These are phyloP conservation scores for Pseudonitzschia multistriata DNA, from an alignment of 108 stramenopile genomes.

Conservation along the genomic window DNA sequence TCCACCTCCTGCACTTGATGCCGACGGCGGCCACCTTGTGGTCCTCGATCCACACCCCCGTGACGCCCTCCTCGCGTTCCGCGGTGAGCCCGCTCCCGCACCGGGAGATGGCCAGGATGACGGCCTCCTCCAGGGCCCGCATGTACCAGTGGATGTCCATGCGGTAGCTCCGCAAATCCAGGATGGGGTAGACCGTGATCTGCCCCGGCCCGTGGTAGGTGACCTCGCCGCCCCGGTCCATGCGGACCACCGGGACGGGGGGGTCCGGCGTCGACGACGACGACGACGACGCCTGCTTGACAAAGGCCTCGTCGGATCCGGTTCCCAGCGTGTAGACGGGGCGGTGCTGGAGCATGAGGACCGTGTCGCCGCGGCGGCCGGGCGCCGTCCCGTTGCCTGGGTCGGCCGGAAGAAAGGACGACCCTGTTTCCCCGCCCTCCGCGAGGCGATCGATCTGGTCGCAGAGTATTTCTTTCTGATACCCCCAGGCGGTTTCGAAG, in stretches of 20 bases:
- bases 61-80: slow-evolving; percentile 52
- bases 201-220: slow-evolving; percentile 99
- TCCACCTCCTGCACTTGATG: slow-evolving; percentile 88
- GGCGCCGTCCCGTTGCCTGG: background rate
- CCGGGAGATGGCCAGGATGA: slow-evolving; percentile 64
- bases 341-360: slow-evolving; percentile 73
- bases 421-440: background rate
- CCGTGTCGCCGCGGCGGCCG: slow-evolving; percentile 44
- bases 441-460: slow-evolving; percentile 45
- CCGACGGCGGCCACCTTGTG: slow-evolving; percentile 93
- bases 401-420: slow-evolving; percentile 2
- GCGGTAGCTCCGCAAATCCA: slow-evolving; percentile 85
- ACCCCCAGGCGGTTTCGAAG: slow-evolving; percentile 54
- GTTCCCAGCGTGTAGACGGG: slow-evolving; percentile 86
- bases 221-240: slow-evolving; percentile 96
- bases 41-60: slow-evolving; percentile 91
- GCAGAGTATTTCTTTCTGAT: slow-evolving; percentile 50
- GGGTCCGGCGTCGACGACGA: background rate
- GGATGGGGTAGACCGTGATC: slow-evolving; percentile 90
- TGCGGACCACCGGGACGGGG: slow-evolving; percentile 60
- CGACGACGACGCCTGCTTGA: slow-evolving; percentile 23
- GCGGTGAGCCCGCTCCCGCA: slow-evolving; percentile 31
- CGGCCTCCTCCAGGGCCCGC: slow-evolving; percentile 87
- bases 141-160: slow-evolving; percentile 98
- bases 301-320: slow-evolving; percentile 70